These are phyloP conservation scores for Podaxis sp. DNA, from an alignment of 768 basidiomycete species.

Conservation along the genomic window DNA sequence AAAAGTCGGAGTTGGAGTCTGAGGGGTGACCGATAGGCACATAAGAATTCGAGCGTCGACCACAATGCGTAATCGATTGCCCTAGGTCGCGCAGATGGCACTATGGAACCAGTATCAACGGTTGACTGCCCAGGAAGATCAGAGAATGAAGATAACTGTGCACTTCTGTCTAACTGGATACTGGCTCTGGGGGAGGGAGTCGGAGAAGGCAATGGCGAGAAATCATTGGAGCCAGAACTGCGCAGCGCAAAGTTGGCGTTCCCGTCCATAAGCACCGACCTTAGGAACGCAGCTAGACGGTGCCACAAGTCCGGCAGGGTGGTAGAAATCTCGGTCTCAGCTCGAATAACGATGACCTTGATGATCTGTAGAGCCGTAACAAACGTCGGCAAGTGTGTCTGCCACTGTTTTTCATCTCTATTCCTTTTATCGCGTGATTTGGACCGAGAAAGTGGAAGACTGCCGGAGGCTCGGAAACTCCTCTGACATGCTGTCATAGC, in stretches of 20 bases:
- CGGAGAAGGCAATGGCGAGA: conserved; percentile 53
- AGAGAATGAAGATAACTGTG: conserved; percentile 27
- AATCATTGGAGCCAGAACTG: conserved; percentile 26
- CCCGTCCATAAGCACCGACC: conserved; percentile 52
- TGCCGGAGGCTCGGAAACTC: conserved; percentile 26
- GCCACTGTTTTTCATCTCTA: conserved; percentile 24
- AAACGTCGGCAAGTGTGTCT: conserved; percentile 38
- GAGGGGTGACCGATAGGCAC: conserved; percentile 61
- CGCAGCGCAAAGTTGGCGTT: conserved; percentile 60
- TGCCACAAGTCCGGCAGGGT: conserved; percentile 61
- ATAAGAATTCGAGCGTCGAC: conserved; percentile 70
- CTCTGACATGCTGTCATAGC: conserved; percentile 52
- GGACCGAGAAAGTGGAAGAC: conserved; percentile 30
- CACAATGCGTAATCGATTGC: conserved; percentile 71
- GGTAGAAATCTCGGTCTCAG: conserved; percentile 55
- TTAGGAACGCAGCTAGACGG: conserved; percentile 56
- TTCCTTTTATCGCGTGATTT: conserved; percentile 43
- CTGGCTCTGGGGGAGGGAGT: conserved; percentile 50
- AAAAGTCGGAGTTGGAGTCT: conserved; percentile 65
- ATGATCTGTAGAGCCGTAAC: conserved; percentile 63
- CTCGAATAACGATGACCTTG: conserved; percentile 66
- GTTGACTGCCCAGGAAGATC: conserved; percentile 26
- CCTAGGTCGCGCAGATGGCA: conserved; percentile 41
- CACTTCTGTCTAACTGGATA: conserved; percentile 34
- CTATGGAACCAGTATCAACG: conserved; percentile 19